phyloP scores from a whole-genome alignment of 2,329 filamentous ascomycete genomes.

The Microsporum canis region DNA sequence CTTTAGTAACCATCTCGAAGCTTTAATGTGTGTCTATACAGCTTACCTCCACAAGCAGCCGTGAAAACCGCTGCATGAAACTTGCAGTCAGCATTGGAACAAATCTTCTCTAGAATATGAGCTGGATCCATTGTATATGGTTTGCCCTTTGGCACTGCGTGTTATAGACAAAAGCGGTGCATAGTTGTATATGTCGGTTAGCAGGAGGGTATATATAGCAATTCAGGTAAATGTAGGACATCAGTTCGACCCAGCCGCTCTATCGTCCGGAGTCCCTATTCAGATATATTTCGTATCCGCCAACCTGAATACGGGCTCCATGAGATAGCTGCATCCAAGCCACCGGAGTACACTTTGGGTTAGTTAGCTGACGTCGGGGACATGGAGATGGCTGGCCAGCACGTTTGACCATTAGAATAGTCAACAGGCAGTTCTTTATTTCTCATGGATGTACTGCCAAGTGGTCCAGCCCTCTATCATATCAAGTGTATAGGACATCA shows the following conservation, averaged over 20 bases:
- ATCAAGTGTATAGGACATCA: not conserved
- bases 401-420: too few relatives aligned
- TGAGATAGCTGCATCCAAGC: not conserved
- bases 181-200: not conserved
- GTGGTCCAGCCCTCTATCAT: not conserved
- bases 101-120: not conserved
- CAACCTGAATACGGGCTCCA: not conserved
- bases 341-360: not conserved
- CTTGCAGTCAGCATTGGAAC: not conserved
- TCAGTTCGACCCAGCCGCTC: not conserved
- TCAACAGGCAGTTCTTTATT: not conserved
- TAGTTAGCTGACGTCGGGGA: not conserved
- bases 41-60: not conserved
- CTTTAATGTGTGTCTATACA: not conserved
- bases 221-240: not conserved
- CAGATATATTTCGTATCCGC: not conserved
- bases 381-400: not conserved
- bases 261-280: not conserved
- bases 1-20: not conserved
- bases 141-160: not conserved
- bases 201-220: not conserved
- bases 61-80: not conserved
- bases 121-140: not conserved
- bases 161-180: not conserved
- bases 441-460: not conserved